A percentile compares a stretch with the other conserved stretches of the same genome.
These are phyloP conservation scores for Dacryopinax primogenitus DNA, from an alignment of 768 basidiomycete genomes.

Conservation along the genomic window DNA sequence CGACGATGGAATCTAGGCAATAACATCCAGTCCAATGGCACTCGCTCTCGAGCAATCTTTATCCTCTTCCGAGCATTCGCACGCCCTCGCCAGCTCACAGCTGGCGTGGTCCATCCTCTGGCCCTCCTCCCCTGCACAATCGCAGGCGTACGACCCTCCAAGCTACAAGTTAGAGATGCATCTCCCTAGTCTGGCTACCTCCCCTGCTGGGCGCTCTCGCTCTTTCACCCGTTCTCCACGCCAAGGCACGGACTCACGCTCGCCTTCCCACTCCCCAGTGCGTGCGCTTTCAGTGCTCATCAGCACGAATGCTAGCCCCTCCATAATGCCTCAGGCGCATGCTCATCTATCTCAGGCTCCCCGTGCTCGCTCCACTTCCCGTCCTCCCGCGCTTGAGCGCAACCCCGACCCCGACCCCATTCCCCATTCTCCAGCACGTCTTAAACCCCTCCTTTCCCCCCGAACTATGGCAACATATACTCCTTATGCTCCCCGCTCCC, in stretches of 20 bases:
- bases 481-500: not conserved
- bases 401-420: not conserved
- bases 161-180: not conserved
- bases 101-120: conserved; percentile 2
- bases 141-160: not conserved
- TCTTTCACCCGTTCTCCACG: too few relatives aligned
- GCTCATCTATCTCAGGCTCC: too few relatives aligned
- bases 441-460: not conserved
- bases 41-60: not conserved
- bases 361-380: too few relatives aligned
- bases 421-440: not conserved
- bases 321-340: too few relatives aligned
- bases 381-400: not conserved
- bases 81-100: too few relatives aligned
- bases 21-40: not conserved
- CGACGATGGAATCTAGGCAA: too few relatives aligned
- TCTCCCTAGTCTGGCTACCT: not conserved
- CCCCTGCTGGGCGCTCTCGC: not conserved
- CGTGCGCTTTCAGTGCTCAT: too few relatives aligned
- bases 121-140: not conserved
- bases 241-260: too few relatives aligned
- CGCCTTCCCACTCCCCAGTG: too few relatives aligned
- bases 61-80: not conserved
- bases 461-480: not conserved
- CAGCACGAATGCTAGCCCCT: too few relatives aligned